phyloP scores from a whole-genome alignment of 129 eudicot genomes.

The Escallonia herrerae region DNA sequence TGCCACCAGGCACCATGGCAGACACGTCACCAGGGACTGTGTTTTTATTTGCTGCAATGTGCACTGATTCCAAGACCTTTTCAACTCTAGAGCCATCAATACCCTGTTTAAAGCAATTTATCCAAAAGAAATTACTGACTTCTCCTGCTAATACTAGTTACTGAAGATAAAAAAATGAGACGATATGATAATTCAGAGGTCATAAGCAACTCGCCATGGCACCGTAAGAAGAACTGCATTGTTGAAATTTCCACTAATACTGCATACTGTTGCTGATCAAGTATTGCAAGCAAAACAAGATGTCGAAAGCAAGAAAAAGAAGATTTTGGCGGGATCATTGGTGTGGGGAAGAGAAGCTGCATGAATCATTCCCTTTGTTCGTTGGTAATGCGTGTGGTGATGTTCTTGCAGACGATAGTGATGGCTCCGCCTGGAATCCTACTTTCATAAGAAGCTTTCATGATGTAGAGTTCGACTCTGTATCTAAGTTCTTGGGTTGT shows the following conservation, averaged over 20 bases:
- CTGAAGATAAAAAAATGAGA: not conserved
- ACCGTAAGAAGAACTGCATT: not conserved
- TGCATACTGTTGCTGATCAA: not conserved
- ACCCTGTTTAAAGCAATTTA: slow-evolving; percentile 38
- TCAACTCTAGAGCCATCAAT: slow-evolving; percentile 97
- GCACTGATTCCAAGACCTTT: slow-evolving; percentile 77
- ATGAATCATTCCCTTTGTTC: too few species aligned
- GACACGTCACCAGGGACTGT: slow-evolving; percentile 96
- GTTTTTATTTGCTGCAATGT: slow-evolving; percentile 93
- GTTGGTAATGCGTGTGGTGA: too few species aligned
- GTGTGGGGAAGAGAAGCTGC: too few species aligned
- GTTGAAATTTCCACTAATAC: not conserved
- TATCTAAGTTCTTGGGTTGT: too few species aligned
- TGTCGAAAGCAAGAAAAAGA: too few species aligned
- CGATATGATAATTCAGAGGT: not conserved
- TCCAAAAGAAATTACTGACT: not conserved
- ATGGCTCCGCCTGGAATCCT: too few species aligned
- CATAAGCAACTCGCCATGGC: not conserved
- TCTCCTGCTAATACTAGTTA: not conserved
- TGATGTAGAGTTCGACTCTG: too few species aligned
- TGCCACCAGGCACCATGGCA: slow-evolving; percentile 98
- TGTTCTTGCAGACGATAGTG: too few species aligned
- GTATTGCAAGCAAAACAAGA: too few species aligned
- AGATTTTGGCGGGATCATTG: too few species aligned
- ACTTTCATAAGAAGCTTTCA: too few species aligned